Evolutionary conservation across 1,284 basidiomycete genomes (phyloP), one percentile per base, ranked within the genome.

Genomic region (Cronartium quercuum): DNA sequence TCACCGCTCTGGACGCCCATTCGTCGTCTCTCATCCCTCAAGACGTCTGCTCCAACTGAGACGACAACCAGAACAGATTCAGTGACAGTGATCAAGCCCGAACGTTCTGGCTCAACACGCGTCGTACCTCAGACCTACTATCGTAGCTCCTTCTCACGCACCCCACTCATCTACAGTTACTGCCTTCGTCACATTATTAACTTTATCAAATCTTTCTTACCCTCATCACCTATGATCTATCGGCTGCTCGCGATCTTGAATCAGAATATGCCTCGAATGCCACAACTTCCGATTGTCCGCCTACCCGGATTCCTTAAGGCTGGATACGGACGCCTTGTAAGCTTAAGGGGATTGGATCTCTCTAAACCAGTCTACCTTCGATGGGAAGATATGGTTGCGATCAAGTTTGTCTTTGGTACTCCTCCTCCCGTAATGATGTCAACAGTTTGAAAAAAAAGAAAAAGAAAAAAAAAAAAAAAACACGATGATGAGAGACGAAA

Each of bases 131-230:
- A 41, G 9, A 44, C 13, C 3, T 44, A 73, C 6, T 73, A 66
- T 41, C 71, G 71, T n/a, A 66, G 57, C 44, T 67, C 71, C 21
- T 75, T 75, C 41, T 75, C 71, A n/a, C n/a, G 65, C 10, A 75
- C 71, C 13, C 71, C 71, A 47, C 57, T 75, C 7, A 21, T 75
- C 24, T 75, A 75, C 34, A 66, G 64, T 0, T 63, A 75, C 51
- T 18, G 58, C 37, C 58, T 75, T 24, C 24, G 44, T 21, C 71
- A 47, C 21, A 12, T 67, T 4, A 41, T 73, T 29, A 51, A 73
- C 35, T 44, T 51, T 29, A 15, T 66, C 41, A 35, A 34, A 57
- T 57, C 40, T 65, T 37, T 34, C 6, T 35, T 61, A 61, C 60
- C 60, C 15, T 61, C 51, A 6, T 55, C 12, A 55, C 7, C 6